phyloP scores from a whole-genome alignment of 352 stramenopile genomes.

The Blastocystis hominis region DNA sequence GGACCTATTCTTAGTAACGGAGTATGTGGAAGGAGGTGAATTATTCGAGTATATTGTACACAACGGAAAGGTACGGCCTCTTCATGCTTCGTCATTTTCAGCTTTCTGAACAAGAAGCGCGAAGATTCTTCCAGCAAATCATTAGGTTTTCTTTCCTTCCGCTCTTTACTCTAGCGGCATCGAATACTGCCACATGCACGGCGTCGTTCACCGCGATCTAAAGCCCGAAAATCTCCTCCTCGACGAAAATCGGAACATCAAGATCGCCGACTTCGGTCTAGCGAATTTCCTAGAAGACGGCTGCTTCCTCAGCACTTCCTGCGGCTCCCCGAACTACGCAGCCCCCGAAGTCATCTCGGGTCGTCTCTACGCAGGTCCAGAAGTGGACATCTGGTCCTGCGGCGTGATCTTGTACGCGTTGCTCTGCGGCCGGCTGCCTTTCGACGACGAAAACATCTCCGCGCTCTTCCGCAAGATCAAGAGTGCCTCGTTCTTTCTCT shows the following conservation, averaged over 20 bases:
- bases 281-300: conserved; percentile 96
- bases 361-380: conserved; percentile 89
- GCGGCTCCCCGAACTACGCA: conserved; percentile 96
- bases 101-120: conserved; percentile 86
- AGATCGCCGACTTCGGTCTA: conserved; percentile 98
- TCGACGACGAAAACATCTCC: conserved; percentile 90
- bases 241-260: conserved; percentile 96
- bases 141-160: conserved; percentile 21
- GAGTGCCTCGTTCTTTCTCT: background rate
- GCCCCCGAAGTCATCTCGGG: conserved; percentile 90
- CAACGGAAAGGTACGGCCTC: background rate
- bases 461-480: conserved; percentile 99
- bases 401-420: conserved; percentile 97
- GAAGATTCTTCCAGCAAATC: conserved; percentile 97
- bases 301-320: conserved; percentile 93
- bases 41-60: conserved; percentile 96
- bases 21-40: conserved; percentile 82
- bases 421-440: conserved; percentile 90
- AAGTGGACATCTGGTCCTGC: conserved; percentile 97
- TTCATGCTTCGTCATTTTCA: conserved; percentile 63
- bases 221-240: conserved; percentile 94
- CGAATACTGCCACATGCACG: conserved; percentile 98
- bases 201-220: conserved; percentile 94
- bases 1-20: conserved; percentile 87
- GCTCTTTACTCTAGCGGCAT: conserved; percentile 69